Evolutionary conservation across 179 eudicot species (phyloP), one percentile per base, ranked within the genome.

Genomic region (Beta corolliflora): DNA sequence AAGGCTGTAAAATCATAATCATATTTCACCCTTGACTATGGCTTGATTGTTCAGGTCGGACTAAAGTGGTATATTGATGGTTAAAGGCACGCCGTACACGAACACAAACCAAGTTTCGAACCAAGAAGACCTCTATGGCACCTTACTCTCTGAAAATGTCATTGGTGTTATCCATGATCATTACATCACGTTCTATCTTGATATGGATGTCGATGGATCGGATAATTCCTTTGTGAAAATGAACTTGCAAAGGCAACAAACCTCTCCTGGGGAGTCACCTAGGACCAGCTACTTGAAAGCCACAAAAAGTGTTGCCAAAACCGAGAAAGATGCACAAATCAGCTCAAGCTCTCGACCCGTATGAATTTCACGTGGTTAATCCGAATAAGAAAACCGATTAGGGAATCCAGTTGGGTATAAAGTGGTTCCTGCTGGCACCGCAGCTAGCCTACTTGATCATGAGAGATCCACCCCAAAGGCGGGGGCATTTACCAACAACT

Each of bases 101-200:
- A 94, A 94, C 92, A 89, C 83, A 88, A 89, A 91, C 89, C 91
- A 96, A 89, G 88, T 96, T 13, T 87, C 92, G 78, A 81, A 87
- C 70, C 83, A 87, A 56, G 93, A 91, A 9, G 48, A 90, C 54
- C 89, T 94, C 53, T 86, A 92, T 36, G 99, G 99, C 21, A 94
- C 99, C 60, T 87, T 96, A 31, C 72, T 96, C 19, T 92, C 99
- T 1, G 99, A 96, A 81, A 94, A 96, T 46, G 87, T 96, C 31
- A 87, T 96, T 15, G 99, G 99, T 3, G 93, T 93, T 1, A 93
- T 96, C 86, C 99, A 96, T 77, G 99, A 96, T 79, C 99, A 96
- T 75, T 96, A 87, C 88, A 48, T 96, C 82, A 92, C 97, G 6
- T 96, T 90, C 87, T 83, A 91, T 77, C 96, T 96, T 2, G 99